Evolutionary conservation across 495 filamentous ascomycete species (phyloP).

Genomic region (Chaetomium cochliodes): DNA sequence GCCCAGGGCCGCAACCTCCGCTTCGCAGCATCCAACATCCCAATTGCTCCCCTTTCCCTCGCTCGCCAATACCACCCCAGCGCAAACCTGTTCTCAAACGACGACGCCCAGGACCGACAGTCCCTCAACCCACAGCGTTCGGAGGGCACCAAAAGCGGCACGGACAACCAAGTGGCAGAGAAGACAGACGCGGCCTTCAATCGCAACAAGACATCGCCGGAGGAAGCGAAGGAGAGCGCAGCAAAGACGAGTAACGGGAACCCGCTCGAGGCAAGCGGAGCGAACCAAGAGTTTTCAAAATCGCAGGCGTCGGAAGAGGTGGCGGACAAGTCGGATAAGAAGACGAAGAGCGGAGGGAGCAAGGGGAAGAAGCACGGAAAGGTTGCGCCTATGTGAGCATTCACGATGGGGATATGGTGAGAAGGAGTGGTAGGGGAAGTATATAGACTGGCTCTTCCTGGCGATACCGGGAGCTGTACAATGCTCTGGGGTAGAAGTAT

Average conservation of each 20-base stretch:
- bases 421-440: neutral
- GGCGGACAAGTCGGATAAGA: conserved; percentile 23
- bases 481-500: too few species aligned
- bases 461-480: neutral
- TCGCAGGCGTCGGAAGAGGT: conserved; percentile 19
- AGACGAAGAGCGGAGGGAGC: conserved; percentile 26
- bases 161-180: conserved; percentile 39
- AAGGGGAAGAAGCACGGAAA: conserved; percentile 30
- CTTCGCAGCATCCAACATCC: neutral
- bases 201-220: conserved; percentile 42
- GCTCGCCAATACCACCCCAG: conserved; percentile 30
- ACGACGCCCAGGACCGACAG: conserved; percentile 45
- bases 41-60: neutral
- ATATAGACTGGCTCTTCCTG: neutral
- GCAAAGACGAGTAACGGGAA: conserved; percentile 35
- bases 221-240: conserved; percentile 32
- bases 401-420: neutral
- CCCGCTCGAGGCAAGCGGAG: conserved; percentile 42
- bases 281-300: conserved; percentile 37
- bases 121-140: conserved; percentile 41
- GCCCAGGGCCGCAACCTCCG: neutral
- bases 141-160: conserved; percentile 41
- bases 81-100: conserved; percentile 28
- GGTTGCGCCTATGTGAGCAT: conserved; percentile 13
- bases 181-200: conserved; percentile 45